Evolutionary conservation across 78 protist genomes (phyloP), one percentile per base, ranked within the genome.

Genomic region (Dictyostelium brefeldianum): DNA sequence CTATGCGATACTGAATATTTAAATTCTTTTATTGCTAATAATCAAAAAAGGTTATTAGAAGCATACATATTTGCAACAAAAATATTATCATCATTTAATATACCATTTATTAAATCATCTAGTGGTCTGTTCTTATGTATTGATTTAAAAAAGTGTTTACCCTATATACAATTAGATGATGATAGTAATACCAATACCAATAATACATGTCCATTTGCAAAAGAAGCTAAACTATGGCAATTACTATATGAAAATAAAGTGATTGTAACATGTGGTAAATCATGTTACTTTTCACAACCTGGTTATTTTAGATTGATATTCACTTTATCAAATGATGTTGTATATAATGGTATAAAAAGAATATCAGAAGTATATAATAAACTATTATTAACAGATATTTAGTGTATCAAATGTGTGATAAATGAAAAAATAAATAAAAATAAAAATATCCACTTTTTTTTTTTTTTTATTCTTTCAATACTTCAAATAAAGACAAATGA

Each of bases 281-380:
- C 18, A 12, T 78, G 85, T 48, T 20, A 46, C 3, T 59, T 41
- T 31, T 4, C 62, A 11, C 29, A 62, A 36, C 84, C 84, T 22
- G 93, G 93, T n/a, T 77, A 53, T 41, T 87, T 20, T 78, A 78
- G 83, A 78, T 54, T 78, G 15, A 78, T 78, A 6, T 78, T 78
- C 12, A 36, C 83, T 10, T 20, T 78, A 54, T 10, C 41, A 51
- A 54, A 78, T 22, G 65, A 54, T 14, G 18, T n/a, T 22, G 56
- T 78, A 54, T n/a, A 36, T 22, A 59, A 54, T 25, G 83, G 62
- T 17, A 56, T 78, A 3, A 43, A 78, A 31, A 78, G 83, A 78
- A 54, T 78, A 3, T 78, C 83, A 78, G 36, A 78, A 27, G 25
- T 43, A 14, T 78, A 78, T 11, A 73, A 73, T 47, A n/a, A 67